These are phyloP conservation scores for Fusarium proliferatum DNA, from an alignment of 2,329 filamentous ascomycete species.

Conservation along the genomic window DNA sequence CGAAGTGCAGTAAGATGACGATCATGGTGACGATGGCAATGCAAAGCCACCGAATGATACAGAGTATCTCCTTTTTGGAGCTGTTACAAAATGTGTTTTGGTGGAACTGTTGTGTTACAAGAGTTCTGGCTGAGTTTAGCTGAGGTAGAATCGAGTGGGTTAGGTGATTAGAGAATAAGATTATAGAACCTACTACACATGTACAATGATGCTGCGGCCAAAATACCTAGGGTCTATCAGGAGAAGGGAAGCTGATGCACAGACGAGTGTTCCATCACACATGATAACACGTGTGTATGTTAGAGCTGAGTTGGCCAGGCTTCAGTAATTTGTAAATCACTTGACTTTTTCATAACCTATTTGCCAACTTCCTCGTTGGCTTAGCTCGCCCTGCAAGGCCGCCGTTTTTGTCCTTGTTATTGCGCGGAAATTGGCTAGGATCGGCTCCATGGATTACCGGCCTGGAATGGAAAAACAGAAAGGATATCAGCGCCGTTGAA, in stretches of 20 bases:
- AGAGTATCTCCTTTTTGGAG: not conserved
- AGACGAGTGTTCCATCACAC: conserved; percentile 6
- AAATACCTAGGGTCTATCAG: not conserved
- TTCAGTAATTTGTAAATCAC: conserved; percentile 3
- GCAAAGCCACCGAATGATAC: conserved; percentile 4
- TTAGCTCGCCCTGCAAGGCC: conserved; percentile 39
- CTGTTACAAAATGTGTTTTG: not conserved
- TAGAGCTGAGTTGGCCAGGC: not conserved
- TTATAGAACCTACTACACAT: conserved; percentile 6
- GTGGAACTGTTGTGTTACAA: not conserved
- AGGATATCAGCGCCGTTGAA: conserved; percentile 21
- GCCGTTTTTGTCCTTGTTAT: conserved; percentile 32
- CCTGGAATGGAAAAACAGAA: not conserved
- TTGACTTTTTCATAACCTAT: conserved; percentile 6
- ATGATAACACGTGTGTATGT: conserved; percentile 7
- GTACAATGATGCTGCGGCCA: conserved; percentile 22
- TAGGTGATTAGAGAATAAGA: conserved; percentile 8
- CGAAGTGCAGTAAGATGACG: not conserved
- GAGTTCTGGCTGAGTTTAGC: conserved; percentile 6
- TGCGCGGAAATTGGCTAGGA: conserved; percentile 18
- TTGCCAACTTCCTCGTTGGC: conserved; percentile 39
- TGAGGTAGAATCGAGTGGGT: conserved; percentile 25
- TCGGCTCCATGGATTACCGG: conserved; percentile 6
- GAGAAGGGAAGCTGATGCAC: not conserved
- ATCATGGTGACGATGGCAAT: conserved; percentile 9